Evolutionary conservation across 257 asterid genomes (phyloP).

Genomic region (Primulina eburnea): DNA sequence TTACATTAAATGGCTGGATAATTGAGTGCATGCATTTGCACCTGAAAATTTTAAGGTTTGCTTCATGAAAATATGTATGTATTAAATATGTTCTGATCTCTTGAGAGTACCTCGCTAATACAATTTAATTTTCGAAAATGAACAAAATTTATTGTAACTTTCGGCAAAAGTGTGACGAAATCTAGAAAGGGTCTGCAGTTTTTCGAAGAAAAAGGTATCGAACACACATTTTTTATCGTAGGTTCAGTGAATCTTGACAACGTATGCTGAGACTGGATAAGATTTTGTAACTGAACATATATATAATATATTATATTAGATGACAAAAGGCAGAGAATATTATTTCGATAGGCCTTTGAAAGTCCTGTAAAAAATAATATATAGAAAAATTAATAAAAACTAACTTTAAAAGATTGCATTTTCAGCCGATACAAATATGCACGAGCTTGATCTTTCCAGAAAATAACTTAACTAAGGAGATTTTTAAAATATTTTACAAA

Average conservation of each 20-base stretch:
- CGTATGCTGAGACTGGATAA: slow-evolving; percentile 21
- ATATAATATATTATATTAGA: neutral
- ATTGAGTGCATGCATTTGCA: neutral
- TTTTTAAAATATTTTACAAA: too few species aligned
- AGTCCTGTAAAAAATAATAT: too few species aligned
- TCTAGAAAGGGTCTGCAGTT: slow-evolving; percentile 30
- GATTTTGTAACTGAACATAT: slow-evolving; percentile 15
- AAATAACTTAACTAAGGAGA: neutral
- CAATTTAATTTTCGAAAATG: too few species aligned
- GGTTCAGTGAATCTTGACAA: slow-evolving; percentile 33
- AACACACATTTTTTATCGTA: neutral
- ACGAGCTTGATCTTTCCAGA: neutral
- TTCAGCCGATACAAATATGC: neutral
- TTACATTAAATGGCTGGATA: neutral
- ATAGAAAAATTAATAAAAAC: too few species aligned
- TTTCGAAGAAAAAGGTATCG: slow-evolving; percentile 15
- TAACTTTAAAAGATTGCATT: neutral
- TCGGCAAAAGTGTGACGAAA: slow-evolving; percentile 31
- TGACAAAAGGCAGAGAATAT: slow-evolving; percentile 10
- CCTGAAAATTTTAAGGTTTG: neutral
- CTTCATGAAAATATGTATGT: neutral
- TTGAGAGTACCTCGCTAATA: neutral
- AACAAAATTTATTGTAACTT: neutral
- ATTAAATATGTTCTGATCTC: neutral
- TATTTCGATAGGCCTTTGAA: neutral